A percentile compares a stretch with the other conserved stretches of the same genome.
These are phyloP conservation scores for Sordariomycetes sp. DNA, from an alignment of 2,329 filamentous ascomycete genomes.

Conservation along the genomic window DNA sequence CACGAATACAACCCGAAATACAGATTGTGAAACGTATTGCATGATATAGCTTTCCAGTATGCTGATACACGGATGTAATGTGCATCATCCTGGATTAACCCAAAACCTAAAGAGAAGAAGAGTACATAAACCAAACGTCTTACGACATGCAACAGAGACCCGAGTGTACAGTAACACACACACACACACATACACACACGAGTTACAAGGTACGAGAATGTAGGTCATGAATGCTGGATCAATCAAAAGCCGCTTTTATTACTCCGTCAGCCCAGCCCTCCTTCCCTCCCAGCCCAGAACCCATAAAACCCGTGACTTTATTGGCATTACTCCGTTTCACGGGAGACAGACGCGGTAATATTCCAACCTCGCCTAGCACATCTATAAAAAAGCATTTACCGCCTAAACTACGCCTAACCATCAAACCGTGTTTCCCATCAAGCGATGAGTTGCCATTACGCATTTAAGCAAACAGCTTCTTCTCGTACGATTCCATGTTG, in stretches of 20 bases:
- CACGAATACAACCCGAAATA: too few species aligned
- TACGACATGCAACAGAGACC: background rate
- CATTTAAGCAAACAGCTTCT: constrained; percentile 88
- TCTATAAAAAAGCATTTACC: background rate
- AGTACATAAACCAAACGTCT: too few species aligned
- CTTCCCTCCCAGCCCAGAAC: background rate
- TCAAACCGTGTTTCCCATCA: background rate
- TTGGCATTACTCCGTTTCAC: background rate
- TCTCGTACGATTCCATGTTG: constrained; percentile 98
- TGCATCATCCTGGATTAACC: background rate
- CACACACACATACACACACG: background rate
- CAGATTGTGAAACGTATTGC: too few species aligned
- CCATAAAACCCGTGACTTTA: background rate
- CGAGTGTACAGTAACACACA: background rate
- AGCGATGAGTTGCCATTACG: background rate
- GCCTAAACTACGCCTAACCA: background rate
- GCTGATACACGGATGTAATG: background rate
- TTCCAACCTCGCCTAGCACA: background rate
- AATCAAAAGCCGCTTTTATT: background rate
- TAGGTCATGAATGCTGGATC: background rate
- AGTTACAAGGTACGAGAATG: background rate
- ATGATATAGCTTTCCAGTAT: background rate
- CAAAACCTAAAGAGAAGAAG: too few species aligned
- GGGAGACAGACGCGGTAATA: background rate
- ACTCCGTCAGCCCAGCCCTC: background rate